Base-by-base conservation (phyloP, 345 rosid genomes). In the Passiflora organensis region DNA sequence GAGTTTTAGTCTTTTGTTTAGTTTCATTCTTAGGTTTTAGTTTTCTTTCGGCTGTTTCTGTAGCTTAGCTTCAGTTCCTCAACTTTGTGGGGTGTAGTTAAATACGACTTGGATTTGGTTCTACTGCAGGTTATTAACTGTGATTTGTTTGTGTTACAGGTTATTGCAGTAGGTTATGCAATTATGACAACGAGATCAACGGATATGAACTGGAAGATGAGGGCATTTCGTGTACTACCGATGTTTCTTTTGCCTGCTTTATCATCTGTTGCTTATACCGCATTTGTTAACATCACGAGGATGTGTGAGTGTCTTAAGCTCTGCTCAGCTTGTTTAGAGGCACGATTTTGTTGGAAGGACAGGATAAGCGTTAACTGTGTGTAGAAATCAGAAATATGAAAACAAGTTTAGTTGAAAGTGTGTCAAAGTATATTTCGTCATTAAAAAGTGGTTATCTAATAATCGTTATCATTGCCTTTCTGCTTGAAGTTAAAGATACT, bases 211-310 rank as follows among this genome's bases (percentile, higher is more conserved):
- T 84, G 89, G 89, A 84, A 72, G 68, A 75, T 77, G 79, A 80
- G 91, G 78, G 80, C 82, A 12, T 74, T 74, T 44, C 65, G 87
- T 15, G 71, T 84, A 43, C 55, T 87, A 64, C 91, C 95, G 0
- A 80, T 84, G 78, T 82, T 87, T 70, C 70, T 87, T 58, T 63
- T 87, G 75, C 91, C 91, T 58, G 83, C 68, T 45, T 36, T 87
- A 0, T 80, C 82, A 51, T 72, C 64, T 51, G 54, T 56, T 75
- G 72, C 73, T 48, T 82, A 87, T 72, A 78, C 81, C 5, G 77
- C 81, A 1, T 58, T 77, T 66, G 65, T 55, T 21, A 74, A 62
- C 76, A 73, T 87, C 76, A 73, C 77, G 17, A 78, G 69, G 81
- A 77, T 84, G 78, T 69, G 89, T 84, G 71, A 77, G 91, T 68